Evolutionary conservation across 176 grass and related monocot species (phyloP), one percentile per base, ranked within the genome.

Genomic region (Alloteropsis semialata): DNA sequence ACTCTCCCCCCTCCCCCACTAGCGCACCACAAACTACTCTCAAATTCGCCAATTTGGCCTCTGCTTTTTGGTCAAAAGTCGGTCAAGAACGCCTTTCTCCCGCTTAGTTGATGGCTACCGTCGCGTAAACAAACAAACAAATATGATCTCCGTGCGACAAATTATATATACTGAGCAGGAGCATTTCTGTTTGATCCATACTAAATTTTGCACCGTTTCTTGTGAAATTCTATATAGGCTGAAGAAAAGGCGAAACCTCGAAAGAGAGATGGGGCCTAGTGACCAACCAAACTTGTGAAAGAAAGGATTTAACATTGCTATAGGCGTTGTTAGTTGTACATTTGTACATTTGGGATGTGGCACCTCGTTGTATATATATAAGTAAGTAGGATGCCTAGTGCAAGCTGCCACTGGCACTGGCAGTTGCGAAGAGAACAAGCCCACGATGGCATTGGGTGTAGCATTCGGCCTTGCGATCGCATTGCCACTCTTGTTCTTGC

Each of bases 61-160:
- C 28, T 10, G 44, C 87, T 57, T 86, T 88, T 55, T 33, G 13
- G 83, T 90, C 46, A 86, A 78, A 76, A 84, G 55, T 24, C 56
- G 17, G 72, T 76, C 72, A 76, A 68, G 48, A 69, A 69, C 56
- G 12, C 38, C 46, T 84, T 75, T 66, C 37, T 84, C 22, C 25
- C 15, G 3, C 59, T 37, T 33, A 50, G 24, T 66, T 81, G 67
- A 85, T 76, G 49, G 16, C 57, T 27, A 66, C 60, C 13, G 33
- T 21, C 18, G 15, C 7, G 14, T 25, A 28, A 68, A 56, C 15
- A 55, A 68, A 56, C 15, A 55, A 68, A 66, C 12, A 15, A 37
- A 30, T 19, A 4, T 17, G 0, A 29, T 17, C 68, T 18, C 15
- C 42, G 5, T 29, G 44, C 42, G 11, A 29, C 7, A 71, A 71